Evolutionary conservation across 805 yeast genomes (phyloP).

Genomic region (Millerago galiae): DNA sequence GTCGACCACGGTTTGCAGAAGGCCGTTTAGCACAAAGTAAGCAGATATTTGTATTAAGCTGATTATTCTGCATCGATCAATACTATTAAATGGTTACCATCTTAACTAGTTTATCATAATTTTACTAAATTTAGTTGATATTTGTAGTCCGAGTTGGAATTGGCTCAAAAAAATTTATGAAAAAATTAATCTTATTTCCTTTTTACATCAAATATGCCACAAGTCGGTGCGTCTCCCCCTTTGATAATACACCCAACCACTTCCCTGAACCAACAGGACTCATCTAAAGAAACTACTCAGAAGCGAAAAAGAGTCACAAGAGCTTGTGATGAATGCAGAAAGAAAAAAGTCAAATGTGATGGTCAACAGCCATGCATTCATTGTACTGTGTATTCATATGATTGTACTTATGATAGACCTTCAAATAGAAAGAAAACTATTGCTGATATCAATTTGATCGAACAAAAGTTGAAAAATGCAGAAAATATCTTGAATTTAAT

Average conservation of each 20-base stretch:
- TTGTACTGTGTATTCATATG: slow-evolving; percentile 75
- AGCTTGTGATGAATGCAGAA: slow-evolving; percentile 73
- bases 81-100: no score
- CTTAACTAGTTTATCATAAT: no score
- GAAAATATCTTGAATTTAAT: slow-evolving; percentile 29
- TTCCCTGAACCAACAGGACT: not conserved
- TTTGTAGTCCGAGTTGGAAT: no score
- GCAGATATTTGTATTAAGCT: no score
- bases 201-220: slow-evolving; percentile 1
- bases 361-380: slow-evolving; percentile 74
- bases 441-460: slow-evolving; percentile 27
- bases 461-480: slow-evolving; percentile 29
- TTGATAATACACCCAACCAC: slow-evolving; percentile 5
- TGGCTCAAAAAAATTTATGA: no score
- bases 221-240: slow-evolving; percentile 7
- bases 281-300: slow-evolving; percentile 16
- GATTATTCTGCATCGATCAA: no score
- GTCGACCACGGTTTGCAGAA: no score
- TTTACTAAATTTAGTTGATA: no score
- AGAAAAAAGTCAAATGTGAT: slow-evolving; percentile 74
- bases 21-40: no score
- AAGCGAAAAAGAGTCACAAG: slow-evolving; percentile 62
- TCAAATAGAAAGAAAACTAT: slow-evolving; percentile 36
- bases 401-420: slow-evolving; percentile 73
- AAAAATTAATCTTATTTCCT: no score